Evolutionary conservation across 495 filamentous ascomycete genomes (phyloP).

Genomic region (Clohesyomyces aquaticus): DNA sequence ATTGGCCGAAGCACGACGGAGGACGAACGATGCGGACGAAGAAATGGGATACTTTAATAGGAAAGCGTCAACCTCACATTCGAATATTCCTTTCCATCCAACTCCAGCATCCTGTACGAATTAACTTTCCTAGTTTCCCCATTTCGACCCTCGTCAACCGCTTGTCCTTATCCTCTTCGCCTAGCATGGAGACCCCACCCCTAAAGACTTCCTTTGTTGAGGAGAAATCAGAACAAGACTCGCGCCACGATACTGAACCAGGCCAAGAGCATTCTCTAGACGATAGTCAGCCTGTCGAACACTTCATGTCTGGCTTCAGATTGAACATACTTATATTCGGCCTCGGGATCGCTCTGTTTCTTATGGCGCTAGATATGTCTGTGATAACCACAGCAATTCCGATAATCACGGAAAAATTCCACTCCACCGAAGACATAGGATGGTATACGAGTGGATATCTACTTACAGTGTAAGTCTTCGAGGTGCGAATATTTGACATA

Average conservation of each 20-base stretch:
- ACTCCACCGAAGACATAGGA: constrained; percentile 72
- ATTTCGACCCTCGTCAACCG: too few relatives aligned
- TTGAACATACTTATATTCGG: constrained; percentile 28
- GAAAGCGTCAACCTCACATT: too few relatives aligned
- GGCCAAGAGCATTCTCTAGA: background rate
- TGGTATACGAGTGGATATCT: constrained; percentile 60
- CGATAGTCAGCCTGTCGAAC: constrained; percentile 8
- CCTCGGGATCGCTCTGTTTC: constrained; percentile 21
- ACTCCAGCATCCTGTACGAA: too few relatives aligned
- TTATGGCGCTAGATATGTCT: constrained; percentile 32
- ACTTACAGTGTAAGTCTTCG: constrained; percentile 22
- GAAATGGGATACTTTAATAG: too few relatives aligned
- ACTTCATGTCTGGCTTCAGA: constrained; percentile 26
- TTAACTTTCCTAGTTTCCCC: too few relatives aligned
- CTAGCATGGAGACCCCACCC: too few relatives aligned
- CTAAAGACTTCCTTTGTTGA: background rate
- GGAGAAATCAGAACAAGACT: background rate
- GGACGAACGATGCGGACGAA: too few relatives aligned
- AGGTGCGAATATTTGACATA: too few relatives aligned
- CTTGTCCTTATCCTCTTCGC: too few relatives aligned
- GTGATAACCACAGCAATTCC: constrained; percentile 63
- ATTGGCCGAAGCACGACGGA: too few relatives aligned
- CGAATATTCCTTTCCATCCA: too few relatives aligned
- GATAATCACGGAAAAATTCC: constrained; percentile 76
- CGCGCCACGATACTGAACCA: too few relatives aligned